phyloP scores from a whole-genome alignment of 306 rosid species.

The Notholithocarpus densiflorus region DNA sequence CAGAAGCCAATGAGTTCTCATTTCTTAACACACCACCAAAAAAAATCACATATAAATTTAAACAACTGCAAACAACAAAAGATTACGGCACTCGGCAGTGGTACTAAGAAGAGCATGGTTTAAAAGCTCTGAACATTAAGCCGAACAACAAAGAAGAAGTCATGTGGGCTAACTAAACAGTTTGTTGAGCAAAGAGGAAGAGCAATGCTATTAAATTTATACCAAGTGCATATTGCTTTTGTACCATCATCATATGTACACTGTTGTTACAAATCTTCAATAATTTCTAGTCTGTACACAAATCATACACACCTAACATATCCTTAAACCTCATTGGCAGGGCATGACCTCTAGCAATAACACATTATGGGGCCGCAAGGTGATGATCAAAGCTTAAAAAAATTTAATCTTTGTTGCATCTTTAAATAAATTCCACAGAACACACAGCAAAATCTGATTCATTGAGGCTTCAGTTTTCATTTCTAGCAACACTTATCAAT shows the following conservation, averaged over 20 bases:
- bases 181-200: background rate
- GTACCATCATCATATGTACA: background rate
- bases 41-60: background rate
- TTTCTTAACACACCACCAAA: slow-evolving; percentile 3
- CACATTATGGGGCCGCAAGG: too few relatives aligned
- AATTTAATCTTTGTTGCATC: too few relatives aligned
- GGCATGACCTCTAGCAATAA: too few relatives aligned
- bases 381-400: too few relatives aligned
- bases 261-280: background rate
- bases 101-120: background rate
- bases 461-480: background rate
- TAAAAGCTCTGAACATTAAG: background rate
- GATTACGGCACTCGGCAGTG: too few relatives aligned
- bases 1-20: slow-evolving; percentile 23
- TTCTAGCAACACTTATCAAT: background rate
- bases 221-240: background rate
- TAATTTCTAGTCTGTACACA: background rate
- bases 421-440: too few relatives aligned
- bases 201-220: background rate
- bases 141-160: background rate
- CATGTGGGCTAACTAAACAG: background rate
- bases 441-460: background rate
- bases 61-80: background rate
- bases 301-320: background rate
- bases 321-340: background rate